A percentile compares a stretch with the other conserved stretches of the same genome.
These are phyloP conservation scores for Lipomyces chichibuensis DNA, from an alignment of 805 yeast species.

Conservation along the genomic window DNA sequence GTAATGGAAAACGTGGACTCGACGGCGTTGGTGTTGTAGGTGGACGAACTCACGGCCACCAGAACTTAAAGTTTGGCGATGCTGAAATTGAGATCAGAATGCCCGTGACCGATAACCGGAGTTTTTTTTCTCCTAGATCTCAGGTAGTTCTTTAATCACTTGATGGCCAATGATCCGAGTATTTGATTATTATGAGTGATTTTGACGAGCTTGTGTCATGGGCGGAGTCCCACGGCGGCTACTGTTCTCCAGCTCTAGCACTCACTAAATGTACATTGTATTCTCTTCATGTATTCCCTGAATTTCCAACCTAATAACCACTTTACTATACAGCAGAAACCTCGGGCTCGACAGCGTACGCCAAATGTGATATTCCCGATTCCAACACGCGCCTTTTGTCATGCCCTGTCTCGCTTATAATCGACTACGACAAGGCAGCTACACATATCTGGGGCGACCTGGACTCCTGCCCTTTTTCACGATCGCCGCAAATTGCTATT, in stretches of 20 bases:
- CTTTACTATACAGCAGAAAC: constrained; percentile 4
- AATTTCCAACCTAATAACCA: not conserved
- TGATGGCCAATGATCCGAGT: not conserved
- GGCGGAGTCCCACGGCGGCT: constrained; percentile 26
- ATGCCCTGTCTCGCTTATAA: constrained; percentile 29
- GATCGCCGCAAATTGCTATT: constrained; percentile 21
- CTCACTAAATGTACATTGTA: constrained; percentile 12
- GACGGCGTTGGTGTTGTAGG: not conserved
- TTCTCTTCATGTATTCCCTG: not conserved
- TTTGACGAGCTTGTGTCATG: constrained; percentile 20
- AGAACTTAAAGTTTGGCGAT: not conserved
- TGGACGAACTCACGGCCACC: not conserved
- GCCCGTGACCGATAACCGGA: not conserved
- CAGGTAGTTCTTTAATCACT: not conserved
- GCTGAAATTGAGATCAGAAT: not conserved
- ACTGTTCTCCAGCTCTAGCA: constrained; percentile 18
- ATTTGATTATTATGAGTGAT: not conserved
- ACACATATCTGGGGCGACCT: constrained; percentile 9
- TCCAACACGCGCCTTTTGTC: constrained; percentile 12
- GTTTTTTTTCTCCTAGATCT: not conserved
- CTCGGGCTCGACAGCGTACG: constrained; percentile 29
- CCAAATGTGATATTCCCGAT: constrained; percentile 7
- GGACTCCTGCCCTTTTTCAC: constrained; percentile 14
- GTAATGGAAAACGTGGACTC: not conserved
- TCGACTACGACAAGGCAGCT: constrained; percentile 26